These are phyloP conservation scores for Cornus suecica DNA, from an alignment of 148 eudicot species.

Conservation along the genomic window DNA sequence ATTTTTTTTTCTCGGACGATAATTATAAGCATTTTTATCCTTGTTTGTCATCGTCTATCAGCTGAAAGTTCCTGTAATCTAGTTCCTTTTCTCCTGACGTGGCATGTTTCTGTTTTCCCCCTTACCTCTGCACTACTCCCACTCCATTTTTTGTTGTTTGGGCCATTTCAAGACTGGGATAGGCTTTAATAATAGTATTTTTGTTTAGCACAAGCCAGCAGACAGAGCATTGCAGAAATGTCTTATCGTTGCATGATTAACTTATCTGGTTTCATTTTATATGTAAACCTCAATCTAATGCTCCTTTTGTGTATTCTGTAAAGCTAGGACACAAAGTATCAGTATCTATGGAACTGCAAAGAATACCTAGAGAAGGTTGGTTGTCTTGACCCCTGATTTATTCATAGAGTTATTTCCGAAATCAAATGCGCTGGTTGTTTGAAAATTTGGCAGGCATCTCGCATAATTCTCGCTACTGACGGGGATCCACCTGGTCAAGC, in stretches of 20 bases:
- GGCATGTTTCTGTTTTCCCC: not conserved
- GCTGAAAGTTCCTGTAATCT: not conserved
- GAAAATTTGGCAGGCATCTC: slow-evolving; percentile 59
- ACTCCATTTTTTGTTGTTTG: not conserved
- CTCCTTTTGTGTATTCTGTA: slow-evolving; percentile 29
- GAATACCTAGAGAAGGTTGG: slow-evolving; percentile 77
- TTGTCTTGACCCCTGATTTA: not conserved
- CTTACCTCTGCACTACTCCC: not conserved
- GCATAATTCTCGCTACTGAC: slow-evolving; percentile 95
- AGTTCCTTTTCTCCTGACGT: not conserved
- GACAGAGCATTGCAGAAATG: not conserved
- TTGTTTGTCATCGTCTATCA: not conserved
- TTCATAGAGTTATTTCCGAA: not conserved
- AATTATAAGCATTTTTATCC: not conserved
- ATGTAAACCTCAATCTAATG: slow-evolving; percentile 19
- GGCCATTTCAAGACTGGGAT: not conserved
- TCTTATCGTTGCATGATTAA: not conserved
- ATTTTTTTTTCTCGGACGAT: not conserved
- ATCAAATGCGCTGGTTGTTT: not conserved
- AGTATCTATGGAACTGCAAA: slow-evolving; percentile 82
- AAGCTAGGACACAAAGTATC: slow-evolving; percentile 84
- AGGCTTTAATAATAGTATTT: not conserved
- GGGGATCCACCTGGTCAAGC: slow-evolving; percentile 93
- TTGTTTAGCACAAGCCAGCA: not conserved
- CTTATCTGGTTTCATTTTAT: not conserved